Evolutionary conservation across 2,329 filamentous ascomycete species (phyloP).

Genomic region (Emergomyces pasteurianus): DNA sequence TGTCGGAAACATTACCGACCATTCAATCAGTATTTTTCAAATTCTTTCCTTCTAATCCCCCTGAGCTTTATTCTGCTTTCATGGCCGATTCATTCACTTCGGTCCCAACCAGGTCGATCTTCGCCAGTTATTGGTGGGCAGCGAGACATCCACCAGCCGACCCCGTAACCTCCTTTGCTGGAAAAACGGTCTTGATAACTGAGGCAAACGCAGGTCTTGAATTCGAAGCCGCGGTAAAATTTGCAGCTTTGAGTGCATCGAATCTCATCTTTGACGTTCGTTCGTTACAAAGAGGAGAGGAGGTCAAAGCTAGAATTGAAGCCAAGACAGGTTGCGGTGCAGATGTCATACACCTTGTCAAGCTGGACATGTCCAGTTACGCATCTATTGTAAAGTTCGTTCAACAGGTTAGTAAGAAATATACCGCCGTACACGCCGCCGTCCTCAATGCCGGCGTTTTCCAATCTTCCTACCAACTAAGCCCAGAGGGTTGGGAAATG

Average conservation of each 20-base stretch:
- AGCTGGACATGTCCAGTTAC: not conserved
- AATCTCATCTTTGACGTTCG: conserved; percentile 38
- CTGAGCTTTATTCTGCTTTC: too few species aligned
- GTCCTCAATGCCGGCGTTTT: not conserved
- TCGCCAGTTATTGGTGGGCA: not conserved
- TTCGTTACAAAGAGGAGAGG: conserved; percentile 25
- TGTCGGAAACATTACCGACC: not conserved
- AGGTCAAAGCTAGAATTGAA: not conserved
- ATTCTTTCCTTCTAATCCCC: not conserved
- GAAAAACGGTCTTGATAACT: conserved; percentile 38
- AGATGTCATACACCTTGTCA: not conserved
- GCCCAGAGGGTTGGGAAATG: not conserved
- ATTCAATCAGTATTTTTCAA: not conserved
- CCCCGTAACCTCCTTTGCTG: conserved; percentile 5
- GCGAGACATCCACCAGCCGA: not conserved
- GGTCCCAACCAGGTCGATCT: not conserved
- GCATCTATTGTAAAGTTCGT: not conserved
- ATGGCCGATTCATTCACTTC: not conserved
- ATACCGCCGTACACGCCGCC: not conserved
- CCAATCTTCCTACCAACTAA: not conserved
- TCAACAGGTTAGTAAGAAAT: not conserved
- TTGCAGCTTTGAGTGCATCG: conserved; percentile 31
- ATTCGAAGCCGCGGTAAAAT: conserved; percentile 38
- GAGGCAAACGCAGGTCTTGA: conserved; percentile 42
- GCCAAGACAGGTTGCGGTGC: not conserved